These are phyloP conservation scores for Suillus cothurnatus DNA, from an alignment of 768 basidiomycete genomes.

Conservation along the genomic window DNA sequence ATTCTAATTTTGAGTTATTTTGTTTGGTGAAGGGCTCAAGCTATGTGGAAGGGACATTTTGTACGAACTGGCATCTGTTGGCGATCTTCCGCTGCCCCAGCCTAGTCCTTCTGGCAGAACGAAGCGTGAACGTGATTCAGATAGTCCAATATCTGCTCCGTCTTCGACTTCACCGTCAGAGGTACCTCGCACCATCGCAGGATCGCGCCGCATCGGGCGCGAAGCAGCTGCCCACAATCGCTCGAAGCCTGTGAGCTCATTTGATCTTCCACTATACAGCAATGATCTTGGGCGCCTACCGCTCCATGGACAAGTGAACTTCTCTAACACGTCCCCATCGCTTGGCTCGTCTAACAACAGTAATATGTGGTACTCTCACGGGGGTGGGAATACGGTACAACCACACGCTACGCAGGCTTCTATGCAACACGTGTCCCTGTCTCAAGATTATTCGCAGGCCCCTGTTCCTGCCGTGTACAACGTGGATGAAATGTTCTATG, in stretches of 20 bases:
- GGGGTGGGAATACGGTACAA: slow-evolving; percentile 8
- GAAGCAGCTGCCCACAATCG: slow-evolving; percentile 17
- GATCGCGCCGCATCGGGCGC: slow-evolving; percentile 37
- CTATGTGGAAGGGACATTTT: slow-evolving; percentile 60
- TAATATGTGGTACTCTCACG: slow-evolving; percentile 25
- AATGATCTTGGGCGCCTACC: slow-evolving; percentile 61
- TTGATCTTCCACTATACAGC: slow-evolving; percentile 54
- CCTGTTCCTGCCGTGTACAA: slow-evolving; percentile 14
- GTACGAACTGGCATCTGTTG: slow-evolving; percentile 70
- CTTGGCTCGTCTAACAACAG: slow-evolving; percentile 11
- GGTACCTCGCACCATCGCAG: slow-evolving; percentile 31
- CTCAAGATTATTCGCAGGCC: slow-evolving; percentile 5
- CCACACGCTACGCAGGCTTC: not conserved
- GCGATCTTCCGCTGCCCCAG: slow-evolving; percentile 68
- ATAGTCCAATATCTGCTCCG: slow-evolving; percentile 39
- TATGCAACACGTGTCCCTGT: not conserved
- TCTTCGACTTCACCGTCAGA: slow-evolving; percentile 18
- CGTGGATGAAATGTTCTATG: slow-evolving; percentile 27
- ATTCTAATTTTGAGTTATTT: not conserved
- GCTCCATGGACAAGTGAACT: slow-evolving; percentile 34
- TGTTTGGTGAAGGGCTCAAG: not conserved
- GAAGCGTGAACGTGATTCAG: slow-evolving; percentile 67
- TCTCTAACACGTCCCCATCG: slow-evolving; percentile 14
- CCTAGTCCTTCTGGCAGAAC: slow-evolving; percentile 49
- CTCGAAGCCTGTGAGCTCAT: slow-evolving; percentile 19